phyloP scores from a whole-genome alignment of 1,139 yeast genomes.

The Hemisphaericaspora lyxosophila region DNA sequence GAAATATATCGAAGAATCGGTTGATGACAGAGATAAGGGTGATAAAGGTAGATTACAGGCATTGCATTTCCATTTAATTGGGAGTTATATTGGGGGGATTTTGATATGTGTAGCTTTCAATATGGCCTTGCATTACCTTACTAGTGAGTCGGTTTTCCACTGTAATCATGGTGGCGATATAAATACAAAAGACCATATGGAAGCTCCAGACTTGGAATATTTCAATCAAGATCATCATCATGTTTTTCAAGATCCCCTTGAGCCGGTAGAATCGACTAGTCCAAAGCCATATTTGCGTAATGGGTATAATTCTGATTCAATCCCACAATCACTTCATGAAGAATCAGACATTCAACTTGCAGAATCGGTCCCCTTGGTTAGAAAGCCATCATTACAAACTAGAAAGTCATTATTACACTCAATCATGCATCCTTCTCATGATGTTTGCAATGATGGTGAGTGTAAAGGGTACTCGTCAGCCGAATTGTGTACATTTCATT shows the following conservation, averaged over 20 bases:
- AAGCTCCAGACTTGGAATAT: slow-evolving; percentile 6
- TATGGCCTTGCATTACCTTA: slow-evolving; percentile 62
- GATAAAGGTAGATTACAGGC: slow-evolving; percentile 10
- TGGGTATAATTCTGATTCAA: background rate
- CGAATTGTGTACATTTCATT: slow-evolving; percentile 28
- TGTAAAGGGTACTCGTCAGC: slow-evolving; percentile 57
- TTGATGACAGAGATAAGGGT: slow-evolving; percentile 2
- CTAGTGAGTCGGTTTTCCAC: slow-evolving; percentile 83
- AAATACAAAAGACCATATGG: slow-evolving; percentile 5
- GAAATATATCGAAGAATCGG: slow-evolving; percentile 22
- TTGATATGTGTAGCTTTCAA: slow-evolving; percentile 60
- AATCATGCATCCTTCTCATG: slow-evolving; percentile 16
- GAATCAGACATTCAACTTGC: slow-evolving; percentile 27
- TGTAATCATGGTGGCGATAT: slow-evolving; percentile 60
- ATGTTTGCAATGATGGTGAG: slow-evolving; percentile 40
- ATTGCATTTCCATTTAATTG: slow-evolving; percentile 41
- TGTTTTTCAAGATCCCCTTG: slow-evolving; percentile 11
- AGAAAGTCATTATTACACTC: slow-evolving; percentile 29
- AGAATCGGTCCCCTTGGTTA: slow-evolving; percentile 23
- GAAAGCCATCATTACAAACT: slow-evolving; percentile 7
- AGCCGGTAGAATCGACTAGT: background rate
- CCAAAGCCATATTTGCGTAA: background rate
- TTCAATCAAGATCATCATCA: slow-evolving; percentile 15
- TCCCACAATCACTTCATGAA: background rate
- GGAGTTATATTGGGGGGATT: slow-evolving; percentile 59